Conservation (phyloP, 129 eudicot genomes). For the Glebionis coronaria region DNA sequence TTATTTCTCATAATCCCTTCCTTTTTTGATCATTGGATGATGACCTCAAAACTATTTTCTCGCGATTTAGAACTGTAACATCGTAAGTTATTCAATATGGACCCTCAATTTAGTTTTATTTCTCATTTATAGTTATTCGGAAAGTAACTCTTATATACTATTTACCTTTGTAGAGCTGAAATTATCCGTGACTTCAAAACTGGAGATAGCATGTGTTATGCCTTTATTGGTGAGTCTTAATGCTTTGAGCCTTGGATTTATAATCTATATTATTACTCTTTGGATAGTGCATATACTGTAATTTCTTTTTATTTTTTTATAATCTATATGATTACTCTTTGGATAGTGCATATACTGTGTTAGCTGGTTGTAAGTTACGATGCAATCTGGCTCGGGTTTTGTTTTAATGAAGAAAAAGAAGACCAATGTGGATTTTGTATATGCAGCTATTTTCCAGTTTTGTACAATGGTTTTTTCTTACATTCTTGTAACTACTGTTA, state of each 20-base stretch:
- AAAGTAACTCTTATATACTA: constrained; percentile 25
- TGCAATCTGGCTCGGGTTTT: no score
- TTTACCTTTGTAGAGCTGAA: constrained; percentile 61
- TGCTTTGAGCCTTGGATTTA: background rate
- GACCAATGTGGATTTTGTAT: no score
- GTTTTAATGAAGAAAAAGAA: no score
- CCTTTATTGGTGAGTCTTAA: constrained; percentile 73
- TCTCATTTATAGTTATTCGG: background rate
- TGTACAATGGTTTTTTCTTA: no score
- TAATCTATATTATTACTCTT: background rate
- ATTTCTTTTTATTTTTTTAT: no score
- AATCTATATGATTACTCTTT: background rate
- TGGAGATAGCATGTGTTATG: constrained; percentile 95
- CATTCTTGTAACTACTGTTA: no score
- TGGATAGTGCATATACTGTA: background rate
- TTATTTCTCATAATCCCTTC: background rate
- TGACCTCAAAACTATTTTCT: constrained; percentile 85
- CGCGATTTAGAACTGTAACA: constrained; percentile 85
- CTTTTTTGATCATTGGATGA: constrained; percentile 54
- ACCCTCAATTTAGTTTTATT: constrained; percentile 11
- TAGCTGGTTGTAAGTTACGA: no score
- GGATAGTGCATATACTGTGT: background rate
- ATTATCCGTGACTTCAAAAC: constrained; percentile 91
- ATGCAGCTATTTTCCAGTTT: no score
- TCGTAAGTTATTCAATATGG: constrained; percentile 51